These are phyloP conservation scores for Botryococcus braunii DNA, from an alignment of 163 green algal genomes.

Conservation along the genomic window DNA sequence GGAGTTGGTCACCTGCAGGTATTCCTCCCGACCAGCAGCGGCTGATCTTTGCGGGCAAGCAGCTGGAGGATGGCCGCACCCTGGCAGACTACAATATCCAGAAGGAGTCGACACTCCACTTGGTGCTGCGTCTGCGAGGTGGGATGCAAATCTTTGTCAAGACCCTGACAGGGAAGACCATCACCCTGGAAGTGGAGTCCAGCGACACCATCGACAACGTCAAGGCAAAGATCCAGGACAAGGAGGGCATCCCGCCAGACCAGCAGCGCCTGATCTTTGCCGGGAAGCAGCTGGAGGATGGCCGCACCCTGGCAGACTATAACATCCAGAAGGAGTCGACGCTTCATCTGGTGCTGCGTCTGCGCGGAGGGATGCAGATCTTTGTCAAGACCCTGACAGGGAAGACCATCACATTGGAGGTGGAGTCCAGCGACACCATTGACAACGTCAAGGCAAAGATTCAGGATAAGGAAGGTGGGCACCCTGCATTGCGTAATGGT, in stretches of 20 bases:
- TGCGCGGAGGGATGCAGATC: no score
- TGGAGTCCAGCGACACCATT: slow-evolving; percentile 59
- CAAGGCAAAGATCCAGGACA: slow-evolving; percentile 89
- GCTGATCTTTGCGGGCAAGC: slow-evolving; percentile 90
- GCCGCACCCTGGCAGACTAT: no score
- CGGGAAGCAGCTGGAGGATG: no score
- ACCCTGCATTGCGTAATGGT: no score
- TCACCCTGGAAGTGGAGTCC: slow-evolving; percentile 93
- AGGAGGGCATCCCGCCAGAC: no score
- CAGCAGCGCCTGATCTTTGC: no score
- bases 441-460: slow-evolving; percentile 90
- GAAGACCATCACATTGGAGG: slow-evolving; percentile 94
- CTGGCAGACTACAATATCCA: slow-evolving; percentile 88
- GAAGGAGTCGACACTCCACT: slow-evolving; percentile 80
- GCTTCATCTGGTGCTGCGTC: no score
- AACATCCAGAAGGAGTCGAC: no score
- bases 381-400: slow-evolving; percentile 69
- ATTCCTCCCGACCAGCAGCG: slow-evolving; percentile 47
- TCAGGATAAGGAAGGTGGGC: slow-evolving; percentile 86
- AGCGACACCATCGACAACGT: slow-evolving; percentile 62
- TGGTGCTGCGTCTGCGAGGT: slow-evolving; percentile 67
- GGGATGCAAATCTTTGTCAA: slow-evolving; percentile 83
- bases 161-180: slow-evolving; percentile 83
- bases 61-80: slow-evolving; percentile 90
- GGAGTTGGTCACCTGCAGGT: no score